Base-by-base conservation (phyloP, 345 rosid species). In the Nasturtium officinale region DNA sequence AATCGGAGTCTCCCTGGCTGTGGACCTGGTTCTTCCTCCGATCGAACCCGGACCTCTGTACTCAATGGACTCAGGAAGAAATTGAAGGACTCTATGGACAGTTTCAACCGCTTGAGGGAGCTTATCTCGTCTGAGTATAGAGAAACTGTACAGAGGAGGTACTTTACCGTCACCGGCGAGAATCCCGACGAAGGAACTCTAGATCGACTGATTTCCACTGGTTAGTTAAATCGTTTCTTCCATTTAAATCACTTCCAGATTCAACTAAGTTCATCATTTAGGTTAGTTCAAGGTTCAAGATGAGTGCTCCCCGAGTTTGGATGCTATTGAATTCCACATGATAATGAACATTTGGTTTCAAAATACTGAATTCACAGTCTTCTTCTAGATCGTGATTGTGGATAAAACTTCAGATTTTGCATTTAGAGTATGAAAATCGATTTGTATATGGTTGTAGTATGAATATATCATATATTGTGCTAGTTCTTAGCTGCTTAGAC, bases 71-170 rank as follows among this genome's bases (percentile, higher is more conserved):
- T 96, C 71, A 83, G 99, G 78, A 96, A 96, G 90, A 92, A 92
- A 82, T 60, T 96, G 80, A 87, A 86, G 83, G 98, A 92, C 32
- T 84, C 88, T 0, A 92, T 96, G 98, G 96, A 91, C 63, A 84
- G 89, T 33, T 96, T 95, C 47, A 89, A 69, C 23, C 78, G 60
- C 10, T 74, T 96, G 82, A 89, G 98, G 57, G 85, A 85, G 79
- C 78, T 77, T 77, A 86, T 91, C 28, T 87, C 97, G 21, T 54
- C 82, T 0, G 99, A 96, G 87, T 89, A 92, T 25, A 82, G 91
- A 77, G 98, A 91, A 76, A 92, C 99, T n/a, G 97, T 92, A 1
- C 87, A 87, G 87, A 72, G 99, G 70, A 83, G 99, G 78, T 96
- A 88, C 55, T 92, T 82, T 43, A 96, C 98, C 2, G 97, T 92